Evolutionary conservation across 1,284 basidiomycete species (phyloP), one percentile per base, ranked within the genome.

Genomic region (Tilletia caries): DNA sequence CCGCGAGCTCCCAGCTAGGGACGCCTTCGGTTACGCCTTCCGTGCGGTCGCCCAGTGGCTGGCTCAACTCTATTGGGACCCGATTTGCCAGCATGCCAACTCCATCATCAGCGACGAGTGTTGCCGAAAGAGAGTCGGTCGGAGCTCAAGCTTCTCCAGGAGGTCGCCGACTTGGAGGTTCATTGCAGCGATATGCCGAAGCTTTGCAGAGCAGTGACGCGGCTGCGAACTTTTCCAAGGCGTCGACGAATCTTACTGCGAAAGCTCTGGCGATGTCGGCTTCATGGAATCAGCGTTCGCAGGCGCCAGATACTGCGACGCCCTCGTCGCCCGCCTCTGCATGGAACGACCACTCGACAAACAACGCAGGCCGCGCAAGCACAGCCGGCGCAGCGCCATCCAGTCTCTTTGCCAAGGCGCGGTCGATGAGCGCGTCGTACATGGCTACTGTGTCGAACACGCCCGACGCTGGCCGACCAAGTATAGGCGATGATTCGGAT

Each of bases 121-220:
- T 23, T n/a, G 20, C 27, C 58, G 58, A 32, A 1, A 29, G 18
- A 6, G 33, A 29, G 27, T 41, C 37, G 37, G 8, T 41, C 10
- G 3, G 3, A 29, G 48, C n/a, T 50, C 34, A 37, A 18, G 20
- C 64, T 6, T 46, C 60, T 23, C 44, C 66, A 4, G 66, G 13
- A 1, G 12, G 46, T 13, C 46, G 23, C 5, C 20, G 52, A 25
- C 27, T 62, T 32, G 34, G 32, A 6, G 34, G 37, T 12, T 46
- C 52, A 12, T 41, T 65, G 37, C 37, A 64, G 13, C 33, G 68
- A n/a, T 68, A 68, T 41, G 68, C 68, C 25, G 77, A 81, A 34
- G 79, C 77, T 2, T 70, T 82, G 18, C 81, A 83, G 43, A 75
- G 73, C 41, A 80, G 78, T 64, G 77, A 83, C 52, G 75, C 80